Evolutionary conservation across 169 alveolate species (phyloP), one percentile per base, ranked within the genome.

Genomic region (Plasmodium ovale): DNA sequence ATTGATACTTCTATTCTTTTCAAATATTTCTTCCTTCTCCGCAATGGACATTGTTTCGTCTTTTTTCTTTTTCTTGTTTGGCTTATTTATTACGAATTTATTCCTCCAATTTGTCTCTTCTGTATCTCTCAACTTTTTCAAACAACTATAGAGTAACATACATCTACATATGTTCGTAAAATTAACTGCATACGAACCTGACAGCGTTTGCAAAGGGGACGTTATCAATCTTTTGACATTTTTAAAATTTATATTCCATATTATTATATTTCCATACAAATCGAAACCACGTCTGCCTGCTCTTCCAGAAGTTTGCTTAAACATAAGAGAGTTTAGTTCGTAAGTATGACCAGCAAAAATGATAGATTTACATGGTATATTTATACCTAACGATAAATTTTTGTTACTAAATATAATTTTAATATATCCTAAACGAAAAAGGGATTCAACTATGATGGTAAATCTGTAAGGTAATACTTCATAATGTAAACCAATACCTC

Each of bases 281-380:
- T 97, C 99, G 88, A 94, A 97, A 23, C 99, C 98, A 62, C 99
- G 95, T 54, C 99, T 85, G 5, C 98, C 98, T 0, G 98, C 97
- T 21, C 99, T 96, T 25, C 99, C 99, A 19, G 96, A 93, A 91
- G 96, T 95, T 87, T 97, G 99, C 70, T 96, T 93, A 94, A 89
- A 97, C 96, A 97, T 93, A 56, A 96, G 89, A 39, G 98, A 96
- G 62, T 94, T 95, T 68, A 96, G 89, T 73, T 94, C 95, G 56
- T 92, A 82, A 54, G 95, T 92, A 74, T 95, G 97, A 29, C 97
- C 97, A 68, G 96, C 88, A 72, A 96, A 96, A 37, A 96, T 94
- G 27, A 95, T 95, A 21, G 97, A 91, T 71, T 94, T 91, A 85
- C 98, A 96, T 23, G 99, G 99, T 94, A 97, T 95, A 92, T 97